Percentiles rank a stretch among this genome's conserved stretches.
These are phyloP conservation scores for Microascus cirrosus DNA, from an alignment of 2,329 filamentous ascomycete genomes.

Conservation along the genomic window DNA sequence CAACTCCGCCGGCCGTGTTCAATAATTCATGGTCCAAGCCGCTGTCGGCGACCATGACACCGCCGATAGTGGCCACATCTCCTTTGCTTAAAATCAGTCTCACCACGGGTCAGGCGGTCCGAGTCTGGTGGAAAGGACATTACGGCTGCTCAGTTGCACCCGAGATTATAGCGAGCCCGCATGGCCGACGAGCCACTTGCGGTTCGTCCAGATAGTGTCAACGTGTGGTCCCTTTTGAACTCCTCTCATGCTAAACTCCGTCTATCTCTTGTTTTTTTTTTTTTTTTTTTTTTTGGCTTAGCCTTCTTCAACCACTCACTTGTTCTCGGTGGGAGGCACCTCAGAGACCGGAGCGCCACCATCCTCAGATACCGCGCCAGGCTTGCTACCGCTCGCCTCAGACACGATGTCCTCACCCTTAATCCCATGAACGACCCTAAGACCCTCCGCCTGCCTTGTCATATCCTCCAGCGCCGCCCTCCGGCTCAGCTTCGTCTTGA, in stretches of 20 bases:
- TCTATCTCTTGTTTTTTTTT: too few species aligned
- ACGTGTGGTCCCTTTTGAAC: not conserved
- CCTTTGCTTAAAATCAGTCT: too few species aligned
- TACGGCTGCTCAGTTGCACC: too few species aligned
- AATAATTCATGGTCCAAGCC: too few species aligned
- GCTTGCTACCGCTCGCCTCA: not conserved
- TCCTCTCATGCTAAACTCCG: not conserved
- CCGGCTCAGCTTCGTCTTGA: constrained; percentile 34
- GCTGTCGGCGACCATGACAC: too few species aligned
- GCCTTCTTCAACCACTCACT: constrained; percentile 3
- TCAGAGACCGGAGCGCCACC: constrained; percentile 4
- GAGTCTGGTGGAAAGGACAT: too few species aligned
- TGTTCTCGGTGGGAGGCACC: constrained; percentile 7
- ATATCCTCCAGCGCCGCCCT: constrained; percentile 32
- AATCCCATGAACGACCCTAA: constrained; percentile 34
- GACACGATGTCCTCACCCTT: constrained; percentile 16
- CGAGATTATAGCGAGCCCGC: too few species aligned
- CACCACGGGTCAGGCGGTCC: too few species aligned
- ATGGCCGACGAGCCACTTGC: too few species aligned
- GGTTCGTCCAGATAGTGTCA: too few species aligned
- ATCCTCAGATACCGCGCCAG: not conserved
- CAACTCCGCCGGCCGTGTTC: too few species aligned
- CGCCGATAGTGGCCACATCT: too few species aligned
- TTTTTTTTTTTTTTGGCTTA: not conserved
- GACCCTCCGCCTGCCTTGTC: constrained; percentile 28